Percentiles rank a stretch among this genome's conserved stretches.
These are phyloP conservation scores for Barnettozyma californica DNA, from an alignment of 805 yeast genomes.

Conservation along the genomic window DNA sequence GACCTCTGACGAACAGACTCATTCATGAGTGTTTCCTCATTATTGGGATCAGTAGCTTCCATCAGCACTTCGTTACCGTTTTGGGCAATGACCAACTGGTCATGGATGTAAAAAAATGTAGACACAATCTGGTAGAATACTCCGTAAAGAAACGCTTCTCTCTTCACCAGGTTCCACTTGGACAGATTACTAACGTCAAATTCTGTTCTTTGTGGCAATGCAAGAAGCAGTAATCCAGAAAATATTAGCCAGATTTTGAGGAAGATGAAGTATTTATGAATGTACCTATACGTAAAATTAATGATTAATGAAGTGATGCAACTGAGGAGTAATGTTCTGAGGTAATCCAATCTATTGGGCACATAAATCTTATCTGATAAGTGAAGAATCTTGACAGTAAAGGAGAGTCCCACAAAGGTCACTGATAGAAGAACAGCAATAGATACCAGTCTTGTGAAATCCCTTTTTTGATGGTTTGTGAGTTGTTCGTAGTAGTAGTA, in stretches of 20 bases:
- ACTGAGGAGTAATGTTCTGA: conserved; percentile 33
- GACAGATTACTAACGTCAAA: conserved; percentile 8
- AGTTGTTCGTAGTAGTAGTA: not conserved
- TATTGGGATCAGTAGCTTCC: conserved; percentile 3
- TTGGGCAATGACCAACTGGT: conserved; percentile 23
- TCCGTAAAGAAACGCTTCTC: conserved; percentile 36
- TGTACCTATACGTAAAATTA: conserved; percentile 20
- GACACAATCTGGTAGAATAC: conserved; percentile 13
- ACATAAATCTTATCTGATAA: conserved; percentile 20
- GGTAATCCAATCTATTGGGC: conserved; percentile 35
- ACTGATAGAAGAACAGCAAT: not conserved
- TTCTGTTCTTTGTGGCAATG: conserved; percentile 36
- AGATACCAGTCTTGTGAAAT: not conserved
- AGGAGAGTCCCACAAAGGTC: not conserved
- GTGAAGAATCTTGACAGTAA: conserved; percentile 10
- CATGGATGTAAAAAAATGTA: conserved; percentile 31
- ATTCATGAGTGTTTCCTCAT: conserved; percentile 13
- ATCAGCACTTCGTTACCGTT: conserved; percentile 8
- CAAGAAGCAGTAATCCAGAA: conserved; percentile 30
- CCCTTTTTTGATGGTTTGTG: not conserved
- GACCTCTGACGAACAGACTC: conserved; percentile 26
- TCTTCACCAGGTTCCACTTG: conserved; percentile 35
- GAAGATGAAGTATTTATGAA: conserved; percentile 27
- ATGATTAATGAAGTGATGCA: conserved; percentile 30
- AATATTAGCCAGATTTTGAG: conserved; percentile 33